phyloP scores from a whole-genome alignment of 2,329 filamentous ascomycete genomes.

The Aphanocladium album region DNA sequence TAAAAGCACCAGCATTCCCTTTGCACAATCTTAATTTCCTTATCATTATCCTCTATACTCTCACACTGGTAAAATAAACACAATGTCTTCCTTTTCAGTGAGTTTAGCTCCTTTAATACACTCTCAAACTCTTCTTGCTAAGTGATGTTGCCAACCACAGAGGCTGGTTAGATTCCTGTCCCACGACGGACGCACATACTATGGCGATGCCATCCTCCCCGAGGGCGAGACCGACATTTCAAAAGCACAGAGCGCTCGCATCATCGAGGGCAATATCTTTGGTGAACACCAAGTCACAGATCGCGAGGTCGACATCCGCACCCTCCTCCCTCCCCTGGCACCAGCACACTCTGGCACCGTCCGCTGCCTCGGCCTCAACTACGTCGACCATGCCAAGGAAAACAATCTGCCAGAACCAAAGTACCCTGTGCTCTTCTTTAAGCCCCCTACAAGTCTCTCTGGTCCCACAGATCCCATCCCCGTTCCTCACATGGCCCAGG shows the following conservation, averaged over 20 bases:
- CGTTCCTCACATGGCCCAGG: slow-evolving; percentile 60
- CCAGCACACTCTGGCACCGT: slow-evolving; percentile 60
- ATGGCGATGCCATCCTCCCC: slow-evolving; percentile 69
- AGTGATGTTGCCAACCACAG: slow-evolving; percentile 31
- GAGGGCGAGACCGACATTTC: slow-evolving; percentile 54
- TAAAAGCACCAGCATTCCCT: background rate
- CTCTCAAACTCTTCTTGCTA: background rate
- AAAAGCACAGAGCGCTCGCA: slow-evolving; percentile 53
- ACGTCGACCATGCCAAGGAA: slow-evolving; percentile 66
- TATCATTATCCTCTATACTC: background rate
- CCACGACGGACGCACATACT: slow-evolving; percentile 63
- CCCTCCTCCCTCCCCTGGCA: slow-evolving; percentile 60
- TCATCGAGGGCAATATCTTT: slow-evolving; percentile 63
- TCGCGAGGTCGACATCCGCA: slow-evolving; percentile 49
- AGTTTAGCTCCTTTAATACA: slow-evolving; percentile 6
- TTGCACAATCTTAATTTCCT: background rate
- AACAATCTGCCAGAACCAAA: slow-evolving; percentile 63
- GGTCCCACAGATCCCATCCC: slow-evolving; percentile 64
- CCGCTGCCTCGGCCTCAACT: slow-evolving; percentile 67
- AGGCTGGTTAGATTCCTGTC: slow-evolving; percentile 70
- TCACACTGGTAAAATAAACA: background rate
- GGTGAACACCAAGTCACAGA: slow-evolving; percentile 60
- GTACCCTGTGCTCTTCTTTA: slow-evolving; percentile 66
- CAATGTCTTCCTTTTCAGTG: slow-evolving; percentile 14
- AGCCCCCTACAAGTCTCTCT: slow-evolving; percentile 57